Percentiles rank a stretch among this genome's conserved stretches.
Evolutionary conservation across 192 early-diverging fungal genomes (phyloP).

Genomic region (Chytriomyces hyalinus): DNA sequence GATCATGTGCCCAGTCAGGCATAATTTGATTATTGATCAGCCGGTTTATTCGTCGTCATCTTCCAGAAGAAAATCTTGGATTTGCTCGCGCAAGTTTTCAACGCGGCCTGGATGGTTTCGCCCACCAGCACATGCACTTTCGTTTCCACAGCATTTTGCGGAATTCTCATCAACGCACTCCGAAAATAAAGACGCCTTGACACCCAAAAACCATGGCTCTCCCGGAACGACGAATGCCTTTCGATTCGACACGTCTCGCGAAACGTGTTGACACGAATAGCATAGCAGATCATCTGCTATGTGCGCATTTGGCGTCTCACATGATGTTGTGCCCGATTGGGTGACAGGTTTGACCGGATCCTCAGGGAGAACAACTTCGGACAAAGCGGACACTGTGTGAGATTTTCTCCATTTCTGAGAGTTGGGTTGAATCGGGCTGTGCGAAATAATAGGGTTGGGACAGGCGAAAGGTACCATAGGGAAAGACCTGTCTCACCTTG

Average conservation of each 20-base stretch:
- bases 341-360: background rate
- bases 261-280: constrained; percentile 44
- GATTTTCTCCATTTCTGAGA: background rate
- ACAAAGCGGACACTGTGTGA: background rate
- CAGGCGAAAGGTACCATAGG: background rate
- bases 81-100: constrained; percentile 24
- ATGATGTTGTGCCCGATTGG: background rate
- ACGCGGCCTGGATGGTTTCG: background rate
- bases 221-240: constrained; percentile 9
- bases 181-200: too few species aligned
- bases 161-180: background rate
- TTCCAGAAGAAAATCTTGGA: constrained; percentile 37
- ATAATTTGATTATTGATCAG: background rate
- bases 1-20: background rate
- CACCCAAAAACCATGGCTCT: constrained; percentile 18
- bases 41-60: constrained; percentile 16
- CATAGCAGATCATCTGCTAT: constrained; percentile 24
- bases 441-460: constrained; percentile 3
- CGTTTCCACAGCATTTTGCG: background rate
- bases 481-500: constrained; percentile 58
- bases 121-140: constrained; percentile 4
- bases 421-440: constrained; percentile 3
- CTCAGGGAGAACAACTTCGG: background rate
- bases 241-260: constrained; percentile 29
- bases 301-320: background rate